Evolutionary conservation across 306 rosid species (phyloP), one percentile per base, ranked within the genome.

Genomic region (Adenanthera pavonina): DNA sequence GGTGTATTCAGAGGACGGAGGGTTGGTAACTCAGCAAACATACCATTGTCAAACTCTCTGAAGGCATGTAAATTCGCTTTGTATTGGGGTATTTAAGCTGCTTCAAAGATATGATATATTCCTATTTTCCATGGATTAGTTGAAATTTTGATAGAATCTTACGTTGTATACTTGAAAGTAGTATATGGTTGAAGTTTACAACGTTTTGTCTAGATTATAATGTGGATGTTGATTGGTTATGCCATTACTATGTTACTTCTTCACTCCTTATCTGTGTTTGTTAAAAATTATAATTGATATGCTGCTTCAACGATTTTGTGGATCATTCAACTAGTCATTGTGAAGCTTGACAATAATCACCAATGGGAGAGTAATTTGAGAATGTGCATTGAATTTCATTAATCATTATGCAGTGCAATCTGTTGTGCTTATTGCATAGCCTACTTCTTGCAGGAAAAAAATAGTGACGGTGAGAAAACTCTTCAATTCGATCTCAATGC

Each of bases 1-100:
- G 82, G 77, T 54, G 68, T 81, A 53, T 81, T 85, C 73, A 77
- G 61, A 77, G 80, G 44, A 61, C 41, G 8, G 69, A 77, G 38
- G 74, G 47, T 7, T 38, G 62, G 40, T 59, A 49, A 57, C 64
- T 72, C 74, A 6, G 35, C 41, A 43, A 76, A 36, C 66, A 52
- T 48, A 41, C 53, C 13, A 52, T 17, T 56, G 33, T 71, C 79
- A 44, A 71, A 54, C 43, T 81, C 72, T 70, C 52, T 1, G 0
- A 46, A 64, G 78, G 84, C 76, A 73, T 44, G 2, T 65, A 33
- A 33, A 53, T 35, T 78, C 19, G 52, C 66, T 72, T 72, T 77
- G 30, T 13, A 17, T 20, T 33, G 12, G 10, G 49, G 25, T 53
- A 12, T 65, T 72, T 78, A 41, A 51, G 38, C 41, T 25, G 38